Percentiles rank a stretch among this genome's conserved stretches.
Evolutionary conservation across 257 asterid species (phyloP).

Genomic region (Orobanche coerulescens): DNA sequence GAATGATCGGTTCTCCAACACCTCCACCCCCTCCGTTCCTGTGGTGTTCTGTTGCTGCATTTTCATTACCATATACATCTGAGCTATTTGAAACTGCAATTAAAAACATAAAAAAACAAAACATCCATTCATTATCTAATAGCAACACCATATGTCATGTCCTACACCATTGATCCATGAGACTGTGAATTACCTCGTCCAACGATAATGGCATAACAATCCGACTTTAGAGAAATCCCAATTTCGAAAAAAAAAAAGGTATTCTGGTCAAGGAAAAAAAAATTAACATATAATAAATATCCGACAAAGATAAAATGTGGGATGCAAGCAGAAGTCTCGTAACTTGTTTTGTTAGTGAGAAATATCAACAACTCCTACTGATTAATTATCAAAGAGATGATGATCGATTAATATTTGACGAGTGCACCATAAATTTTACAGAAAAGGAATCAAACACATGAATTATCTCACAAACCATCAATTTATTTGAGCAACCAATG

Average conservation of each 20-base stretch:
- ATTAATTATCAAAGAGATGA: no score
- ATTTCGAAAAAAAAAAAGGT: slow-evolving; percentile 24
- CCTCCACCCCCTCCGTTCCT: slow-evolving; percentile 87
- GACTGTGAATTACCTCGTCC: slow-evolving; percentile 59
- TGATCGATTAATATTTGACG: no score
- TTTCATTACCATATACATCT: slow-evolving; percentile 83
- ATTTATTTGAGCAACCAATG: not conserved
- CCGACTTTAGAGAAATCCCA: slow-evolving; percentile 48
- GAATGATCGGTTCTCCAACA: slow-evolving; percentile 72
- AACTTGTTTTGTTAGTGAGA: no score
- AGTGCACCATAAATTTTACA: no score
- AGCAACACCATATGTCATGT: not conserved
- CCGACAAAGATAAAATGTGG: not conserved
- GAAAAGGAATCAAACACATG: no score
- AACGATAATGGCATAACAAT: slow-evolving; percentile 80
- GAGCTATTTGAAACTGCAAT: slow-evolving; percentile 81
- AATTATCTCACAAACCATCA: not conserved
- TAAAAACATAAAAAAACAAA: not conserved
- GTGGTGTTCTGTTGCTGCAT: slow-evolving; percentile 79
- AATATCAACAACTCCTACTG: not conserved
- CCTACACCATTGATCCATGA: not conserved
- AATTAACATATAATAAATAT: not conserved
- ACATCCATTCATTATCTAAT: not conserved
- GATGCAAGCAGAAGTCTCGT: no score
- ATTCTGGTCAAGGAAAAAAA: slow-evolving; percentile 42